Conservation (phyloP, 495 filamentous ascomycete genomes). For the Penicillium manginii region DNA sequence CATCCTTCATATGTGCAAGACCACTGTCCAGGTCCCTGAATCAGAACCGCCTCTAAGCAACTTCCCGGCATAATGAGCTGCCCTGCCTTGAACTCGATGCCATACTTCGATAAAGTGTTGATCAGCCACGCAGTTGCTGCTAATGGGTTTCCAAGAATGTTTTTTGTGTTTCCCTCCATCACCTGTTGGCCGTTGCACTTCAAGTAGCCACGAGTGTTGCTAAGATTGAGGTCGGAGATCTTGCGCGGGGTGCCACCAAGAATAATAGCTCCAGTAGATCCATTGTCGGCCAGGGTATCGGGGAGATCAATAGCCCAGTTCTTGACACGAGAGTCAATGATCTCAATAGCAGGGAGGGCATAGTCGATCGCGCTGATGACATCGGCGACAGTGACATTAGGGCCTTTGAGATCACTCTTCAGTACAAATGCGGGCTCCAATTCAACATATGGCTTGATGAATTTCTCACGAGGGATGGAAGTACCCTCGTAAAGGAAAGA, state of each 20-base stretch:
- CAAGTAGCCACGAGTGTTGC: slow-evolving; percentile 20
- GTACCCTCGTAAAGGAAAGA: slow-evolving; percentile 24
- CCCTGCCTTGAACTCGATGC: slow-evolving; percentile 21
- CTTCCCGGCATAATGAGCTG: slow-evolving; percentile 27
- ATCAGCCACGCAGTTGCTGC: slow-evolving; percentile 26
- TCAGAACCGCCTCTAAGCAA: slow-evolving; percentile 26
- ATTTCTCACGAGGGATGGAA: slow-evolving; percentile 10
- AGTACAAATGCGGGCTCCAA: slow-evolving; percentile 28
- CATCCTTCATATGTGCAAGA: slow-evolving; percentile 24
- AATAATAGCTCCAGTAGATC: slow-evolving; percentile 22
- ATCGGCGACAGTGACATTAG: slow-evolving; percentile 28
- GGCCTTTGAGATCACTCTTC: slow-evolving; percentile 10
- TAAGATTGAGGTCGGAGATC: slow-evolving; percentile 22
- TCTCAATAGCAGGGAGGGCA: slow-evolving; percentile 27
- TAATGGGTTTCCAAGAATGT: slow-evolving; percentile 26
- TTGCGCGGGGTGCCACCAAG: slow-evolving; percentile 25
- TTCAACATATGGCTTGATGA: slow-evolving; percentile 29
- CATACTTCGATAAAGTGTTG: slow-evolving; percentile 23
- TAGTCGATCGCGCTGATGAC: slow-evolving; percentile 29
- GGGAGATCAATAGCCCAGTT: slow-evolving; percentile 30
- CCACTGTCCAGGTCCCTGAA: slow-evolving; percentile 18
- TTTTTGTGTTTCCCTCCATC: slow-evolving; percentile 26
- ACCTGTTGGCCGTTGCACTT: slow-evolving; percentile 24
- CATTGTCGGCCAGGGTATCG: slow-evolving; percentile 29
- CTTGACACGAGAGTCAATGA: slow-evolving; percentile 28